Evolutionary conservation across 2,329 filamentous ascomycete species (phyloP), one percentile per base, ranked within the genome.

Genomic region (Sporothrix pallida): DNA sequence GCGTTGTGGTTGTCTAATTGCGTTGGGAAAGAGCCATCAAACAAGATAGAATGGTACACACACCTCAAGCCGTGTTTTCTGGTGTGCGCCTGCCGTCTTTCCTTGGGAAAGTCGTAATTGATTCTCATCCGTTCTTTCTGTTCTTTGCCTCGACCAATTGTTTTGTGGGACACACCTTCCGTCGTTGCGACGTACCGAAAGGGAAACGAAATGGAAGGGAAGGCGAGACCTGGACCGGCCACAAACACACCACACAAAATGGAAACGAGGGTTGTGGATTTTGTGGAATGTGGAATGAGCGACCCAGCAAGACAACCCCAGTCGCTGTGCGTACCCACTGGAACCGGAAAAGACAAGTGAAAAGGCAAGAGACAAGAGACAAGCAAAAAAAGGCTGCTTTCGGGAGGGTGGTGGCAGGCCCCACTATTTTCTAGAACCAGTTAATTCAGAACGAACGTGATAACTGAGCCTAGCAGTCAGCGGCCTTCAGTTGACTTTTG

Each of bases 131-230:
- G 65, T 23, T 37, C 50, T 23, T 70, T 31, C 48, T 68, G 65
- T 23, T 37, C 50, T 23, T 70, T 70, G 50, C 50, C 31, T 17
- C 42, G 23, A 4, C 42, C 48, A 17, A 56, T 7, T 23, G n/a
- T 56, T 70, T 20, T 70, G 67, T 70, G 67, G 67, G 50, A 70
- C 67, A 50, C 50, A 54, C 46, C 26, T 52, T 54, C 65, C 48
- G 26, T 69, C 67, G 48, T 42, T 56, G 48, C 67, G 67, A 54
- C 67, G 67, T 70, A 70, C 68, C 68, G 52, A 70, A 58, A 70
- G 37, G 52, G 68, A 70, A 70, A 70, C 68, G 52, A 70, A 70
- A 52, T 70, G 52, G 68, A 70, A 37, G 31, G 31, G 23, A 26
- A 70, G 68, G 67, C 42, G 5, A 65, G n/a, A 20, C 44, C 20